Base-by-base conservation (phyloP, 1,139 yeast genomes). In the Eremothecium sinecaudum region DNA sequence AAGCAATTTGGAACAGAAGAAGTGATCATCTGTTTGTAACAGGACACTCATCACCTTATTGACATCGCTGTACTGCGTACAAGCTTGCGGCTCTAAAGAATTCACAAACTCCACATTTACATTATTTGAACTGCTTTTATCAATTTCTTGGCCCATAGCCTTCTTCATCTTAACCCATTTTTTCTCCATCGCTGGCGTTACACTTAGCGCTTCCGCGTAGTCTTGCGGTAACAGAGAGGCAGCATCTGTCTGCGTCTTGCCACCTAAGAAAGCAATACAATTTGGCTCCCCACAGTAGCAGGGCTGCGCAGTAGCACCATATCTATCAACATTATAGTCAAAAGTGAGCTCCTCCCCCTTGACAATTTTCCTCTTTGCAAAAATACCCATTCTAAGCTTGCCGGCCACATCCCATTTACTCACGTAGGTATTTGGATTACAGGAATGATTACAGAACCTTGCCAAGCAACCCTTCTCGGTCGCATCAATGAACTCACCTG, bases 351-450 rank as follows among this genome's bases (percentile, higher is more conserved):
- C 98, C 58, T 90, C 97, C 31, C 95, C 95, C 37, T 60, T 59
- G n/a, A 47, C 39, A 36, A 90, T 83, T 21, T 65, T 60, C 44
- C 94, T 66, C 48, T 81, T 80, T 35, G 96, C 83, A 57, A 90
- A 90, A 16, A 90, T 82, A 24, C 98, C 98, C 97, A 90, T 90
- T 47, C 86, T 70, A 41, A 84, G 67, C 54, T 82, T 80, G 44
- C 81, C 83, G 14, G 87, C 90, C 11, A 90, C 97, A 13, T 86
- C 92, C 98, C 98, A 90, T 62, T 90, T 90, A 58, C 87, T 96
- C 28, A 90, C 94, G 51, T 73, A 84, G 13, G 94, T 90, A 59
- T 90, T 90, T 4, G 98, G 97, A 46, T 71, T 75, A 59, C 98
- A 90, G 13, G 95, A 83, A 59, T 90, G 98, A 56, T 90, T 90